Conservation (phyloP, 2,329 filamentous ascomycete species). For the Neospermospora avenae region DNA sequence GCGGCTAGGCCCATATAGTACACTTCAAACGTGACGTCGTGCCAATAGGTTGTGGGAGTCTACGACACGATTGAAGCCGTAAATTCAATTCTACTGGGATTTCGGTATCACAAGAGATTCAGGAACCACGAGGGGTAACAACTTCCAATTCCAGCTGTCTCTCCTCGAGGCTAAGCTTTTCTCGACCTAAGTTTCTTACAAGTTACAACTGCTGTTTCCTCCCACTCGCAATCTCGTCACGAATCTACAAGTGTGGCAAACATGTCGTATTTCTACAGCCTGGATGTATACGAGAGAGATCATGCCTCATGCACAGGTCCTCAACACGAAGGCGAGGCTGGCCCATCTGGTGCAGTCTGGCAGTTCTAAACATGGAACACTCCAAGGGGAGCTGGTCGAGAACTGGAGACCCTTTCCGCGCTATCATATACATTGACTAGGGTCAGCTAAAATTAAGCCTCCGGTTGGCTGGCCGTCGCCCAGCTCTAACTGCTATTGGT, state of each 20-base stretch:
- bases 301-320: slow-evolving; percentile 11
- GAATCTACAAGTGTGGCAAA: background rate
- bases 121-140: background rate
- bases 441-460: slow-evolving; percentile 1
- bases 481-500: slow-evolving; percentile 8
- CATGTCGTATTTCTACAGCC: background rate
- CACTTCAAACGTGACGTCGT: no score
- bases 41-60: no score
- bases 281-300: background rate
- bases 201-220: background rate
- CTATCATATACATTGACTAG: slow-evolving; percentile 10
- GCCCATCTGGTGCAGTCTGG: slow-evolving; percentile 9
- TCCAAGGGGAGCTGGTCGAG: background rate
- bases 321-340: slow-evolving; percentile 18
- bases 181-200: background rate
- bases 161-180: background rate
- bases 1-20: no score
- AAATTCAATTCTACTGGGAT: no score
- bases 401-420: slow-evolving; percentile 4
- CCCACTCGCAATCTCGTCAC: background rate
- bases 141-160: background rate
- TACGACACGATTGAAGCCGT: no score
- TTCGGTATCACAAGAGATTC: background rate
- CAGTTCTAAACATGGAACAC: slow-evolving; percentile 16
- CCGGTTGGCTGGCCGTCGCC: slow-evolving; percentile 16